A percentile compares a stretch with the other conserved stretches of the same genome.
These are phyloP conservation scores for Eucalyptus sp. DNA, from an alignment of 345 rosid species.

Conservation along the genomic window DNA sequence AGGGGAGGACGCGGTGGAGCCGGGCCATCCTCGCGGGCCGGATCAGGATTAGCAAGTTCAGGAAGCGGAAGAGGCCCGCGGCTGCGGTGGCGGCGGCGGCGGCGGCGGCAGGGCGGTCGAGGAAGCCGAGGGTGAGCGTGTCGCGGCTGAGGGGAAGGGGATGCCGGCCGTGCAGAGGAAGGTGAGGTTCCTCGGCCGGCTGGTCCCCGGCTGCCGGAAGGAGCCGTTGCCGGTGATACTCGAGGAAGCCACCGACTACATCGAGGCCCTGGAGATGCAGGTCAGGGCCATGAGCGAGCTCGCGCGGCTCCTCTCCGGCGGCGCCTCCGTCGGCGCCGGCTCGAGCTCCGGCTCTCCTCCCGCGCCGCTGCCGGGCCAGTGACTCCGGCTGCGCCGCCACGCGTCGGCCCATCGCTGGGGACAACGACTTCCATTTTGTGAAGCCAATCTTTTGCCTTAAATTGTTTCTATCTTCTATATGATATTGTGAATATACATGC, in stretches of 20 bases:
- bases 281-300: conserved; percentile 81
- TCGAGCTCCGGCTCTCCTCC: background rate
- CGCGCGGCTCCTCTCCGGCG: conserved; percentile 41
- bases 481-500: background rate
- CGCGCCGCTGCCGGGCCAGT: background rate
- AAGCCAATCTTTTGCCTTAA: background rate
- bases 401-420: background rate
- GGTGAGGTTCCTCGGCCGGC: conserved; percentile 69
- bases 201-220: conserved; percentile 98
- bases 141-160: conserved; percentile 44
- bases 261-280: conserved; percentile 98
- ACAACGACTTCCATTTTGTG: background rate
- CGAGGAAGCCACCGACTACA: conserved; percentile 91
- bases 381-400: background rate
- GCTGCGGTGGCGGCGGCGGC: conserved; percentile 8
- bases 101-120: conserved; percentile 16
- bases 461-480: background rate
- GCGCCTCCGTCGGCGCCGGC: conserved; percentile 11
- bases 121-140: conserved; percentile 62
- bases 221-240: conserved; percentile 80
- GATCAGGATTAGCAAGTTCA: conserved; percentile 59
- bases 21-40: conserved; percentile 71
- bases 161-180: conserved; percentile 74
- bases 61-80: conserved; percentile 28
- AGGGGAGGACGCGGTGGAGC: conserved; percentile 86